phyloP scores from a whole-genome alignment of 225 moss, liverwort and hornwort species.

The Neckera pumila region DNA sequence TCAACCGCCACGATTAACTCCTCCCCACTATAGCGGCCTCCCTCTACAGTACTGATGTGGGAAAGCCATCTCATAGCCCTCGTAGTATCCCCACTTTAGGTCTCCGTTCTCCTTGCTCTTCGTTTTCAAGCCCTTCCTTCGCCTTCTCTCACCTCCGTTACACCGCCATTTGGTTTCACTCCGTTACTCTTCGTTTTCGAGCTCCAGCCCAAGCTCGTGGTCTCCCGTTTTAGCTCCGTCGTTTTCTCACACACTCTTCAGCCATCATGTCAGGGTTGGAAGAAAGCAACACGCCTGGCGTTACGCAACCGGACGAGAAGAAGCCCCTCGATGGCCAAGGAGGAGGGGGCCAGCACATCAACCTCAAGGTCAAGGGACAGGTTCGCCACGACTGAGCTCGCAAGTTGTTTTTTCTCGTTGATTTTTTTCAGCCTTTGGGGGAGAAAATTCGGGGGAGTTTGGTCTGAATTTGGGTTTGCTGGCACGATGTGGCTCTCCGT shows the following conservation, averaged over 20 bases:
- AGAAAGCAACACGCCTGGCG: slow-evolving; percentile 51
- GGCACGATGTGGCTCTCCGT: background rate
- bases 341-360: slow-evolving; percentile 54
- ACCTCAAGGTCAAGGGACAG: slow-evolving; percentile 89
- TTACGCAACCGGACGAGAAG: slow-evolving; percentile 65
- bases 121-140: background rate
- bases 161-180: background rate
- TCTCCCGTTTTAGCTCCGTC: background rate
- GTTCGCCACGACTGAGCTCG: background rate
- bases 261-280: slow-evolving; percentile 70
- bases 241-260: background rate
- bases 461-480: background rate
- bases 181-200: background rate
- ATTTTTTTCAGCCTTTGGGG: background rate
- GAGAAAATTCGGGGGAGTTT: background rate
- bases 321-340: slow-evolving; percentile 59
- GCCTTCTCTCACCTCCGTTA: background rate
- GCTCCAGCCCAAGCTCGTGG: background rate
- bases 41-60: background rate
- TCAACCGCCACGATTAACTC: background rate
- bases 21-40: background rate
- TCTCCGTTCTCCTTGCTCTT: background rate
- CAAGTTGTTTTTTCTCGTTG: background rate
- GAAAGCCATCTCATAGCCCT: background rate
- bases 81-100: background rate